phyloP scores from a whole-genome alignment of 176 grass and related monocot species.

The Triticum urartu region DNA sequence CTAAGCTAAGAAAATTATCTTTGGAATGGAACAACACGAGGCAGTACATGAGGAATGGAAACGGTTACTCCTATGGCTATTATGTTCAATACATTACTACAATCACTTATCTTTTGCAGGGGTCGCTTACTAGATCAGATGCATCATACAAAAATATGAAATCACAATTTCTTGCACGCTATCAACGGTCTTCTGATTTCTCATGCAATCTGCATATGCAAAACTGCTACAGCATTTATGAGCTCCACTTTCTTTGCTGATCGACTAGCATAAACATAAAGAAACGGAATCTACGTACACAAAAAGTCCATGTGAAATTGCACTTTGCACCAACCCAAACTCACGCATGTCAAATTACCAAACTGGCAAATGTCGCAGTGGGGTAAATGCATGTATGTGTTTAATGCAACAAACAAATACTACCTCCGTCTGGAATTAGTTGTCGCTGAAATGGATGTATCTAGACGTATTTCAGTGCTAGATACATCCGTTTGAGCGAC shows the following conservation, averaged over 20 bases:
- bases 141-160: neutral
- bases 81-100: neutral
- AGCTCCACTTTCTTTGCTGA: neutral
- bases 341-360: neutral
- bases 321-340: neutral
- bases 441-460: too few species aligned
- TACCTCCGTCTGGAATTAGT: too few species aligned
- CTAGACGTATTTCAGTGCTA: too few species aligned
- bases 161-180: neutral
- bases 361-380: neutral
- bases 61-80: neutral
- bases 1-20: slow-evolving; percentile 12
- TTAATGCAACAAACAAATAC: slow-evolving; percentile 28
- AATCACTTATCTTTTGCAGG: neutral
- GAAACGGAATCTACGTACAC: neutral
- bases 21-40: neutral
- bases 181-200: neutral
- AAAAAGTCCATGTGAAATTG: slow-evolving; percentile 5
- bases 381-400: neutral
- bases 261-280: neutral
- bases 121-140: neutral
- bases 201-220: neutral
- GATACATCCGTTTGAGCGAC: too few species aligned
- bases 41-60: neutral
- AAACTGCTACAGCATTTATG: neutral